Base-by-base conservation (phyloP, 495 filamentous ascomycete species). In the Annulohypoxylon stygium region DNA sequence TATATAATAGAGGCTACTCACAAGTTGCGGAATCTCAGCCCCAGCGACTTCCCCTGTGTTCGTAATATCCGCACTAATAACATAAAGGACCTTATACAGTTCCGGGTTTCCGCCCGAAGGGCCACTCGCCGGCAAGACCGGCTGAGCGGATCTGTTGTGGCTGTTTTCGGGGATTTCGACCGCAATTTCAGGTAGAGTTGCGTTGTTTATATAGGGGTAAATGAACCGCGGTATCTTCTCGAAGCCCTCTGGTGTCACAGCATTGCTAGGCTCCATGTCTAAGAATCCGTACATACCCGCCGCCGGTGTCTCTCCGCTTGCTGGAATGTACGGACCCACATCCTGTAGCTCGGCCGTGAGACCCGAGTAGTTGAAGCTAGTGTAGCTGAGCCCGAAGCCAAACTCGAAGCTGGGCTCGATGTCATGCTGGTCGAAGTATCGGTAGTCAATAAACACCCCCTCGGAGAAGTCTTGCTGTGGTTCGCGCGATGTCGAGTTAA, bases 21-120 rank as follows among this genome's bases (percentile, higher is more conserved):
- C 71, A 20, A 92, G 80, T 79, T 92, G 90, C 0, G 87, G 82
- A 10, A 91, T 85, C 68, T 91, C 89, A 12, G 85, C 82, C 34
- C 86, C 89, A 9, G 79, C 71, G 0, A 88, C 82, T 0, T 77
- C 70, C 10, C 89, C 90, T 2, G 76, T 83, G 70, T 91, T 92
- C 12, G 81, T 79, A 8, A 91, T 80, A 0, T 74, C 77, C 0
- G 81, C 82, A 0, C 78, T 82, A 25, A 90, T 76, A 0, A 79
- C 83, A 12, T 81, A 84, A 20, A 86, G 55, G 1, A 79, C 75
- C n/a, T 85, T 80, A 43, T 76, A 88, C 57, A 86, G 74, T 6
- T 80, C 77, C 0, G 92, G 88, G 73, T 97, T 97, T 41, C 95
- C 95, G 30, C 95, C 95, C 4, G 91, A 88, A n/a, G 85, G 88